A percentile compares a stretch with the other conserved stretches of the same genome.
phyloP scores from a whole-genome alignment of 257 asterid species.

The Petrea volubilis region DNA sequence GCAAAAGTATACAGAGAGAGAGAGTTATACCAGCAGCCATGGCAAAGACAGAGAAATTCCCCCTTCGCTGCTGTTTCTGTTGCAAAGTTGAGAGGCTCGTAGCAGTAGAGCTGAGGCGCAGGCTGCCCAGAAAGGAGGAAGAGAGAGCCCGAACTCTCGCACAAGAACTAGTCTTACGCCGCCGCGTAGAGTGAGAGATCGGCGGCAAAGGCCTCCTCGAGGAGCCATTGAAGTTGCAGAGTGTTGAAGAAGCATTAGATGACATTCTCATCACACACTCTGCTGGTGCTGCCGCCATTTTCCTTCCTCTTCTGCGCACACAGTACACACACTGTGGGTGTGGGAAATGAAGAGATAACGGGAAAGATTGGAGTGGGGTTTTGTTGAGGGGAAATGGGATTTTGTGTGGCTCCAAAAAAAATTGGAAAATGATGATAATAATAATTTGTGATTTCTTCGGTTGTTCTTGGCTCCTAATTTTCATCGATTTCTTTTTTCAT shows the following conservation, averaged over 20 bases:
- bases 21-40: constrained; percentile 71
- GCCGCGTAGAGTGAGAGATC: constrained; percentile 43
- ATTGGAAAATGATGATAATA: constrained; percentile 16
- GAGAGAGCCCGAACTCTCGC: constrained; percentile 47
- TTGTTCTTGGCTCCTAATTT: constrained; percentile 20
- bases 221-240: constrained; percentile 72
- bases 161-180: constrained; percentile 34
- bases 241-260: constrained; percentile 59
- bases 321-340: constrained; percentile 24
- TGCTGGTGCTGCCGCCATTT: constrained; percentile 58
- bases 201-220: constrained; percentile 52
- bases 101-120: constrained; percentile 36
- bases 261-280: constrained; percentile 66
- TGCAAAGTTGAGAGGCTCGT: constrained; percentile 38
- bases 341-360: constrained; percentile 17
- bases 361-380: constrained; percentile 17
- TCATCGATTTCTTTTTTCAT: not conserved
- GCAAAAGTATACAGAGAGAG: not conserved
- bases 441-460: not conserved
- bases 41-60: constrained; percentile 56
- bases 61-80: constrained; percentile 36
- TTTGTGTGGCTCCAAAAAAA: constrained; percentile 33
- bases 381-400: not conserved
- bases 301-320: constrained; percentile 1
- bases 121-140: constrained; percentile 59